These are phyloP conservation scores for Erythrophleum fordii DNA, from an alignment of 306 rosid species.

Conservation along the genomic window DNA sequence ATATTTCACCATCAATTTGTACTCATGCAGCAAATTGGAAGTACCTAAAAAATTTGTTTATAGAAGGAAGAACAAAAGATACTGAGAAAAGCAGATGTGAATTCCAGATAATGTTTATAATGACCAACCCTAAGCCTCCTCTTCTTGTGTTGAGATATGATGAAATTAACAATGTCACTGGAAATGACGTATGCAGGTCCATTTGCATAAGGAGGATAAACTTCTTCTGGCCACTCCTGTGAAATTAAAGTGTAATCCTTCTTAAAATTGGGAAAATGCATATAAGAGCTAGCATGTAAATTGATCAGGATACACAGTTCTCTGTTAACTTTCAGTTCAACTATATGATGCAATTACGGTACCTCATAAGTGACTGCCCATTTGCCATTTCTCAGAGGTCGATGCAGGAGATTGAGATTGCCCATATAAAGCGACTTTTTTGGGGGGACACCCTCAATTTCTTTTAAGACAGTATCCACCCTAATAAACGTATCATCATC, in stretches of 20 bases:
- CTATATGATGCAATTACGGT: slow-evolving; percentile 34
- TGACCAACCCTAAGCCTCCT: slow-evolving; percentile 76
- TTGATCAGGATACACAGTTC: slow-evolving; percentile 5
- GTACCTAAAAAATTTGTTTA: neutral
- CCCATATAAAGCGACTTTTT: slow-evolving; percentile 91
- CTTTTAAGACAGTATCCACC: slow-evolving; percentile 81
- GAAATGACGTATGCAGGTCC: slow-evolving; percentile 93
- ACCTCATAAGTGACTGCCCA: slow-evolving; percentile 99
- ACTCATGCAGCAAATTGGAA: slow-evolving; percentile 1
- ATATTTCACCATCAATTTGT: slow-evolving; percentile 17
- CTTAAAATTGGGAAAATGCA: slow-evolving; percentile 22
- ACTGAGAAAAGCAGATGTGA: neutral
- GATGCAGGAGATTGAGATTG: slow-evolving; percentile 97
- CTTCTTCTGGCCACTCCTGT: slow-evolving; percentile 98
- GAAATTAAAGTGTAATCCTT: slow-evolving; percentile 35
- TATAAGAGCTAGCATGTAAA: neutral
- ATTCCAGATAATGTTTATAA: slow-evolving; percentile 15
- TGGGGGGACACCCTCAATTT: slow-evolving; percentile 64
- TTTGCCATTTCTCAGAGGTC: slow-evolving; percentile 90
- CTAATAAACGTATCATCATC: slow-evolving; percentile 90
- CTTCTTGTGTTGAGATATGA: slow-evolving; percentile 66
- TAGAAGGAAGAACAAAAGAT: neutral
- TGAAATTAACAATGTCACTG: slow-evolving; percentile 70
- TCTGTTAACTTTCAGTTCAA: slow-evolving; percentile 19
- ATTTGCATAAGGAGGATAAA: slow-evolving; percentile 94